Conservation (phyloP, 2,329 filamentous ascomycete genomes). For the Colletotrichum sp. region DNA sequence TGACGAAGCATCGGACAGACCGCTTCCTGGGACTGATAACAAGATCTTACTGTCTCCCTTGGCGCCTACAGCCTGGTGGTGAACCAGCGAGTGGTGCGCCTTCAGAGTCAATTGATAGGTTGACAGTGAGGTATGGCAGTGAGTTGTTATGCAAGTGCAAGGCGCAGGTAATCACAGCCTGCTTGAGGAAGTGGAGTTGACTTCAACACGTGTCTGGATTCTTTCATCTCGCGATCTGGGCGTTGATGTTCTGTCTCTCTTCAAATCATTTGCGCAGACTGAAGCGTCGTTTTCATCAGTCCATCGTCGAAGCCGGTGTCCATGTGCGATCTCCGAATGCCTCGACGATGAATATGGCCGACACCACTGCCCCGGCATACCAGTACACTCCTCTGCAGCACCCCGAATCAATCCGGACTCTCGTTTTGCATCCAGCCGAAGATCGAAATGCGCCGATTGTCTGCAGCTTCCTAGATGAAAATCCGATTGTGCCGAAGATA, state of each 20-base stretch:
- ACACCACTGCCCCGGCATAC: rapidly evolving
- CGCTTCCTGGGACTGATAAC: no score
- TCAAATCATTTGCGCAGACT: no score
- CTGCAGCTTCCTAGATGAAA: not conserved
- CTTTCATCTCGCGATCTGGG: no score
- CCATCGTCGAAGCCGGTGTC: rapidly evolving
- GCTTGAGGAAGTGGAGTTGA: not conserved
- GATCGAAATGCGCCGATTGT: not conserved
- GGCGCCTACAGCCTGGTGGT: not conserved
- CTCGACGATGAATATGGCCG: not conserved
- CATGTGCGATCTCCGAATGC: rapidly evolving
- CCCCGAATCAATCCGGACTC: not conserved
- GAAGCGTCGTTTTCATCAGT: not conserved
- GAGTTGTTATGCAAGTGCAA: not conserved
- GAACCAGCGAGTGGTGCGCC: rapidly evolving
- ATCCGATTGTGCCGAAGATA: not conserved
- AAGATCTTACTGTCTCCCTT: no score
- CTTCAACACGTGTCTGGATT: no score
- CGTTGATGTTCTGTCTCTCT: no score
- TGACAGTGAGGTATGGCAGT: not conserved
- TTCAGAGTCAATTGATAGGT: not conserved
- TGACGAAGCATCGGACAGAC: no score
- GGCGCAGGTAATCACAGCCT: not conserved
- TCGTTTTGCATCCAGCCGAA: not conserved
- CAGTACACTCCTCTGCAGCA: not conserved